phyloP scores from a whole-genome alignment of 192 early-diverging fungal species.

The Backusella westeae region DNA sequence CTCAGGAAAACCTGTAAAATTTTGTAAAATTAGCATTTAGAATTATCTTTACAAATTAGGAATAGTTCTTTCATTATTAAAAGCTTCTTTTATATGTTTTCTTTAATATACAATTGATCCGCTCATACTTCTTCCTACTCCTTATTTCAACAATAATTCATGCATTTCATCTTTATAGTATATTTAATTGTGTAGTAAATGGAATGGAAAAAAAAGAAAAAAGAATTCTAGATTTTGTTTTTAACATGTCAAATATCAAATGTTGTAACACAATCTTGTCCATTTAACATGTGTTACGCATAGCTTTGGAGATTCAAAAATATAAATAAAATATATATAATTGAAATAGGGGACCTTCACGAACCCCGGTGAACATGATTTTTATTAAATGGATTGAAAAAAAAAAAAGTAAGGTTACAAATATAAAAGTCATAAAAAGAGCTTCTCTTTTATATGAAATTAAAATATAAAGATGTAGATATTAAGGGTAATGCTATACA shows the following conservation, averaged over 20 bases:
- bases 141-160: too few relatives aligned
- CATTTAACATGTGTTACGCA: slow-evolving; percentile 8
- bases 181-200: background rate
- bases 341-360: background rate
- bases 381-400: background rate
- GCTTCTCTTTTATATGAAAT: background rate
- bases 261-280: background rate
- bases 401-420: background rate
- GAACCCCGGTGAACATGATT: background rate
- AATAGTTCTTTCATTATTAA: too few relatives aligned
- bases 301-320: background rate
- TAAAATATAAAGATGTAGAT: background rate
- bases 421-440: background rate
- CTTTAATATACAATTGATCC: too few relatives aligned
- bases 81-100: too few relatives aligned
- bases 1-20: too few relatives aligned
- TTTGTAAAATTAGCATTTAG: too few relatives aligned
- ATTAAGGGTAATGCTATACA: background rate
- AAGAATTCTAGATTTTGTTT: background rate
- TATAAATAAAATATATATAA: background rate
- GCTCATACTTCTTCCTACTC: too few relatives aligned
- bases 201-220: background rate
- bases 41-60: too few relatives aligned
- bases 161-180: background rate
- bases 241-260: background rate